A percentile compares a stretch with the other conserved stretches of the same genome.
These are phyloP conservation scores for Hydrangea macrophylla DNA, from an alignment of 148 eudicot genomes.

Conservation along the genomic window DNA sequence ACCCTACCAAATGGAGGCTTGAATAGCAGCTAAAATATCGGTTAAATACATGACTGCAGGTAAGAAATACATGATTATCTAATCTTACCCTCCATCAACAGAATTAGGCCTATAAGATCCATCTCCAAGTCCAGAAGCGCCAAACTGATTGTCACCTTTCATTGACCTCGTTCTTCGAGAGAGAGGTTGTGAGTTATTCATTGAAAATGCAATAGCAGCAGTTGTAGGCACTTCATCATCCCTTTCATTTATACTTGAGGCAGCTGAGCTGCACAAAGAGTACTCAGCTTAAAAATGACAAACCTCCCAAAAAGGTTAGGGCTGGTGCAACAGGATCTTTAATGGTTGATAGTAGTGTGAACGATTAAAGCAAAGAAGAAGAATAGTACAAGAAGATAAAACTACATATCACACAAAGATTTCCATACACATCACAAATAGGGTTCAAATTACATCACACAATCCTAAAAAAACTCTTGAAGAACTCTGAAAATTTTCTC, in stretches of 20 bases:
- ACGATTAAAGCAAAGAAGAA: too few species aligned
- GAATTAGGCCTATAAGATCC: constrained; percentile 45
- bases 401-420: too few species aligned
- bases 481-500: too few species aligned
- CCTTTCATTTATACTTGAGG: constrained; percentile 60
- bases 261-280: constrained; percentile 52
- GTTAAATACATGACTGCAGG: constrained; percentile 6
- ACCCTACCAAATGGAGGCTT: background rate
- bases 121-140: constrained; percentile 47
- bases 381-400: too few species aligned
- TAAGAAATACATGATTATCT: background rate
- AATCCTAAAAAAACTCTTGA: too few species aligned
- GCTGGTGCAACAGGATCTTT: too few species aligned
- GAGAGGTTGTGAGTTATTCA: constrained; percentile 61
- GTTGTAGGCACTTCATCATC: constrained; percentile 78
- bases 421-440: too few species aligned
- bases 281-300: constrained; percentile 14
- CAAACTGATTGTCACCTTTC: constrained; percentile 60
- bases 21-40: background rate
- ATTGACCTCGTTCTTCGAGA: constrained; percentile 81
- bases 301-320: too few species aligned
- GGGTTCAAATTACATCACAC: too few species aligned
- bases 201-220: constrained; percentile 38
- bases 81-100: constrained; percentile 56
- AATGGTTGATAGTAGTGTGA: too few species aligned